Percentiles rank a stretch among this genome's conserved stretches.
Conservation (phyloP, 352 stramenopile genomes). For the Phytophthora pseudosyringae region DNA sequence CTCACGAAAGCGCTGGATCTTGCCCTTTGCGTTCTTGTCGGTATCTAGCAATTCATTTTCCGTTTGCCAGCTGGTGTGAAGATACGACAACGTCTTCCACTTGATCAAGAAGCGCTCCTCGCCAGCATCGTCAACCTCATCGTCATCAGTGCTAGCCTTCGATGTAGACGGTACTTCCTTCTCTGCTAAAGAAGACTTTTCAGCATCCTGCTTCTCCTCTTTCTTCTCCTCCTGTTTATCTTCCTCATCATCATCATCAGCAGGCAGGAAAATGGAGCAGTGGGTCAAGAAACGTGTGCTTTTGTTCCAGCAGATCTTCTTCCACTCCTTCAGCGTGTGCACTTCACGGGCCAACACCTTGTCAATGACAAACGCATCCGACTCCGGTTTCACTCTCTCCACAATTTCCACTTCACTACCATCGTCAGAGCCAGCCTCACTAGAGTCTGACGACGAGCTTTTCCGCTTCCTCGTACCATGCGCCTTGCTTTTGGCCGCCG, state of each 20-base stretch:
- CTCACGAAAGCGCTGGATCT: constrained; percentile 88
- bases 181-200: neutral
- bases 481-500: constrained; percentile 23
- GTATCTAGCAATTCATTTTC: constrained; percentile 83
- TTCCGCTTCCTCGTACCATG: constrained; percentile 41
- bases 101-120: constrained; percentile 91
- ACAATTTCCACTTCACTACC: constrained; percentile 35
- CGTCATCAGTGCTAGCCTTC: constrained; percentile 24
- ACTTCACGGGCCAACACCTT: constrained; percentile 82
- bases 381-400: constrained; percentile 55
- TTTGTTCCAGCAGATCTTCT: constrained; percentile 73
- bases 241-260: constrained; percentile 49
- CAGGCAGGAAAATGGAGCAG: constrained; percentile 82
- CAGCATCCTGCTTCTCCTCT: constrained; percentile 7
- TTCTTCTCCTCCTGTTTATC: constrained; percentile 17
- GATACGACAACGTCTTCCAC: constrained; percentile 90
- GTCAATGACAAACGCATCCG: constrained; percentile 75
- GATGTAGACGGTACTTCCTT: neutral
- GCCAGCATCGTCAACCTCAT: constrained; percentile 47
- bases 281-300: constrained; percentile 81
- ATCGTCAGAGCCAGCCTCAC: constrained; percentile 34
- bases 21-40: constrained; percentile 86
- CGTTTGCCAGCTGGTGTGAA: constrained; percentile 92
- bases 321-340: constrained; percentile 84
- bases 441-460: constrained; percentile 32